Evolutionary conservation across 495 filamentous ascomycete species (phyloP).

Genomic region (Tricharina praecox): DNA sequence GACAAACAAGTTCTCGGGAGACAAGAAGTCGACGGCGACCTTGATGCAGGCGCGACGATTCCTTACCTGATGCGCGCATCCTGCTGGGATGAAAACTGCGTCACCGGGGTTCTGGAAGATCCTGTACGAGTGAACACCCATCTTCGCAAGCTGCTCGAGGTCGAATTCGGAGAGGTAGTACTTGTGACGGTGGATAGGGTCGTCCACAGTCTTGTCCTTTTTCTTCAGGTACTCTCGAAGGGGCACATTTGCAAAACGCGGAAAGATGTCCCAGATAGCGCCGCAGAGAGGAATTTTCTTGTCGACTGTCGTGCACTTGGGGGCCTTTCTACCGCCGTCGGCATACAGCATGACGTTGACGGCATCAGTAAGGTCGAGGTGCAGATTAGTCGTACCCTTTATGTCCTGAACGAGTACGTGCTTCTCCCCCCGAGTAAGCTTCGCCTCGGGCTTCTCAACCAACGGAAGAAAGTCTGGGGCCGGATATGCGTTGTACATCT

Average conservation of each 20-base stretch:
- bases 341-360: slow-evolving; percentile 27
- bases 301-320: slow-evolving; percentile 3
- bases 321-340: slow-evolving; percentile 12
- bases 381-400: slow-evolving; percentile 27
- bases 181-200: slow-evolving; percentile 25
- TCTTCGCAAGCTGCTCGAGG: slow-evolving; percentile 9
- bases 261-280: slow-evolving; percentile 29
- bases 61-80: slow-evolving; percentile 26
- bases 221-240: slow-evolving; percentile 21
- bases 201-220: slow-evolving; percentile 11
- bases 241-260: slow-evolving; percentile 11
- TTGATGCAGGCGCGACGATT: slow-evolving; percentile 25
- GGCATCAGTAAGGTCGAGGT: slow-evolving; percentile 27
- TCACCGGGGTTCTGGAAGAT: slow-evolving; percentile 26
- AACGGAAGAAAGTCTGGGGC: slow-evolving; percentile 21
- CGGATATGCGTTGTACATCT: slow-evolving; percentile 27
- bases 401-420: too few species aligned
- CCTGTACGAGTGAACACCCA: slow-evolving; percentile 16
- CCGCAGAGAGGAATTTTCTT: slow-evolving; percentile 18
- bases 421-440: too few species aligned
- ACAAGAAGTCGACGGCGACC: slow-evolving; percentile 27
- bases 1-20: slow-evolving; percentile 21
- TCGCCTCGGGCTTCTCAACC: not conserved
- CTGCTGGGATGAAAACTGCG: slow-evolving; percentile 26
- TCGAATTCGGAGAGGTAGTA: slow-evolving; percentile 27